phyloP scores from a whole-genome alignment of 805 yeast genomes.

The Saturnispora sanitii region DNA sequence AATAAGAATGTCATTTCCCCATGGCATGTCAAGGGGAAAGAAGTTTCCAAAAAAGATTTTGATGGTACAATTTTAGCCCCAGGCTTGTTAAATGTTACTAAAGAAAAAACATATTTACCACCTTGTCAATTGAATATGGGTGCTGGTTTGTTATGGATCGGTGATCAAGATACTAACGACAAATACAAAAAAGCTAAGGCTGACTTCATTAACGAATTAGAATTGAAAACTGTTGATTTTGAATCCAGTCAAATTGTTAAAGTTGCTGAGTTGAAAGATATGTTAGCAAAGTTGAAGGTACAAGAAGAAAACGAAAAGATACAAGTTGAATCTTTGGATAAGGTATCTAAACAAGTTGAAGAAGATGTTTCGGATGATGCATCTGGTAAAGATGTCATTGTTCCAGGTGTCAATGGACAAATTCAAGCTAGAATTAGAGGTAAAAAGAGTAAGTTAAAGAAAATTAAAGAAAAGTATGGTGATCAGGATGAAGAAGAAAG shows the following conservation, averaged over 20 bases:
- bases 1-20: conserved; percentile 72
- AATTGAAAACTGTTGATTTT: conserved; percentile 22
- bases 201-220: conserved; percentile 23
- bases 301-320: conserved; percentile 9
- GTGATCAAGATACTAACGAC: conserved; percentile 40
- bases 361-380: not conserved
- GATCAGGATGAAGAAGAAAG: conserved; percentile 92
- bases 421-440: conserved; percentile 55
- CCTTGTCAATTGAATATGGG: conserved; percentile 89
- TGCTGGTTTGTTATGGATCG: conserved; percentile 69
- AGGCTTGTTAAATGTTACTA: conserved; percentile 49
- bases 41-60: conserved; percentile 60
- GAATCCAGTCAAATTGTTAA: conserved; percentile 20
- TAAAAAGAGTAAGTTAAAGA: conserved; percentile 73
- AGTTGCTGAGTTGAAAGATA: conserved; percentile 22
- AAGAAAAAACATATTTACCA: conserved; percentile 51
- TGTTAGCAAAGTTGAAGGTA: conserved; percentile 22
- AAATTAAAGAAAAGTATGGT: conserved; percentile 72
- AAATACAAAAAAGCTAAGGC: conserved; percentile 24
- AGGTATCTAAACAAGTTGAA: not conserved
- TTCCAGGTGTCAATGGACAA: conserved; percentile 16
- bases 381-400: conserved; percentile 1
- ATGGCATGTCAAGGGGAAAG: conserved; percentile 70
- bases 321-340: not conserved
- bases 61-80: conserved; percentile 46